Base-by-base conservation (phyloP, 2,329 filamentous ascomycete species). In the Verticillium isaacii region DNA sequence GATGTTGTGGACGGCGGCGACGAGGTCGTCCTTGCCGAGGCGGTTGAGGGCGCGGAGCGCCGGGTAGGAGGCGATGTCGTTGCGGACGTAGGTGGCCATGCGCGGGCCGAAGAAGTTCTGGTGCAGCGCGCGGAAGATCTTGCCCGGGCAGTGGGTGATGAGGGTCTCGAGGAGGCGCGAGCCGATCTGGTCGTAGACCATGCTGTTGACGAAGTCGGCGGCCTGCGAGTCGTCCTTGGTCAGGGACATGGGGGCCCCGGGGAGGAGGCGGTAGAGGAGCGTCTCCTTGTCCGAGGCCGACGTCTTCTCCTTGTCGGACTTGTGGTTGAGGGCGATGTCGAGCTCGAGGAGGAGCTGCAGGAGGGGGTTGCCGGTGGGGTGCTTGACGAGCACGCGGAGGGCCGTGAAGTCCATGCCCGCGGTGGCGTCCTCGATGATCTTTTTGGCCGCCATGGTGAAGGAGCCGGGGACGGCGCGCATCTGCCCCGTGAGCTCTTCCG, bases 121-220 rank as follows among this genome's bases (percentile, higher is more conserved):
- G 76, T 96, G 94, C 6, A 99, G 82, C 15, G 87, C 85, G 75
- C 97, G 97, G 85, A 98, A 99, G 37, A 93, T 78, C 75, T 95
- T 97, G 54, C 91, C 93, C 0, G 95, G 93, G 17, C 89, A 87
- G 71, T 90, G 84, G 32, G 88, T 85, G 65, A 97, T 85, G 65
- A 99, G 89, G 0, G 89, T 92, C 77, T 99, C 95, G 25, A 98
- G 82, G 2, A 99, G 82, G 55, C 94, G 89, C 3, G 94, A 97
- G 17, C 95, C 95, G 59, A 98, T 89, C 1, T 90, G 83, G 71
- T 98, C 93, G 74, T 97, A 98, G 32, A 97, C 81, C 71, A 98
- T 85, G 61, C 90, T 88, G 69, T 91, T 93, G 72, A 98, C 84
- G 71, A 98, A 97, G 17, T 84, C 80, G 12, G 86, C 84, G 4